Conservation (phyloP, 2,329 filamentous ascomycete species). For the Scedosporium apiospermum region DNA sequence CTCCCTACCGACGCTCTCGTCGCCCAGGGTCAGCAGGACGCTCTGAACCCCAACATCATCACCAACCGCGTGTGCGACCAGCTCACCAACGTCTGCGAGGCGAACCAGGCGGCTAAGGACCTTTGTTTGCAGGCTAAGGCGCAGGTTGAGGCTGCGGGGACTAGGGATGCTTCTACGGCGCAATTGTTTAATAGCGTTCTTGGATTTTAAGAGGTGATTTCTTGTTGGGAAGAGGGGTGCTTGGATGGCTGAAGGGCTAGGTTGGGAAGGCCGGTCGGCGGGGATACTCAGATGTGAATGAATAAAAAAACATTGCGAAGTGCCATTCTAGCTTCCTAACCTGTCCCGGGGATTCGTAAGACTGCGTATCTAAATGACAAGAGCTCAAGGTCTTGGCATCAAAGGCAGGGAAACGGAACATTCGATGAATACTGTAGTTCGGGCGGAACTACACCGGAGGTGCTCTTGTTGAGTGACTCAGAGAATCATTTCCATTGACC, state of each 20-base stretch:
- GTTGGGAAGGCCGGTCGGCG: not conserved
- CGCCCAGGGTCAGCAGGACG: slow-evolving; percentile 51
- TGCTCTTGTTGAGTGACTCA: too few species aligned
- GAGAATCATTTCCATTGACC: too few species aligned
- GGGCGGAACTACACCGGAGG: too few species aligned
- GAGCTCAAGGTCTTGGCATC: too few species aligned
- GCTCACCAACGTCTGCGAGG: slow-evolving; percentile 55
- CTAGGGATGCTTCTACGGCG: slow-evolving; percentile 35
- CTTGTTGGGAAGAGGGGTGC: not conserved
- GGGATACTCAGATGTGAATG: not conserved
- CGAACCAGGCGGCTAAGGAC: slow-evolving; percentile 47
- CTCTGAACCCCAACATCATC: slow-evolving; percentile 64
- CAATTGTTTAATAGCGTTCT: slow-evolving; percentile 35
- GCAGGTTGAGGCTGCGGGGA: slow-evolving; percentile 10
- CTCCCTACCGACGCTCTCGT: slow-evolving; percentile 55
- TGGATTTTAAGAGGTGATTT: slow-evolving; percentile 20
- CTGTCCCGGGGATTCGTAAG: too few species aligned
- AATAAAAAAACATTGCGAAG: not conserved
- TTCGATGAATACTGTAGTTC: too few species aligned
- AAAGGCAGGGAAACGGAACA: too few species aligned
- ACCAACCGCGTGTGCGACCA: slow-evolving; percentile 64
- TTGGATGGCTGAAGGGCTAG: not conserved
- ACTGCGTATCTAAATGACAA: too few species aligned
- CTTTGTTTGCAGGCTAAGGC: slow-evolving; percentile 44
- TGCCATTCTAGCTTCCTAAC: not conserved